Conservation (phyloP, 73 alveolate genomes). For the Paramecium primaurelia region DNA sequence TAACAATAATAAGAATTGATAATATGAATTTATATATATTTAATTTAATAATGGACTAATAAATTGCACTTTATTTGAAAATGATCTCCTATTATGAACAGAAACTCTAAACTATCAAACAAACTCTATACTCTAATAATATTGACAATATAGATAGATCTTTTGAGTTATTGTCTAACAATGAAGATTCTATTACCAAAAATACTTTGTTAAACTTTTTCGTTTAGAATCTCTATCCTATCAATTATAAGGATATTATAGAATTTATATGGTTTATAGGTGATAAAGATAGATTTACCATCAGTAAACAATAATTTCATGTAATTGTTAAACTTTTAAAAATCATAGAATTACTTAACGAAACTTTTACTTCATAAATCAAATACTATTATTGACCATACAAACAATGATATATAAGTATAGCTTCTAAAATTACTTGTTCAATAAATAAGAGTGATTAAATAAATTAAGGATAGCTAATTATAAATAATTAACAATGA, state of each 20-base stretch:
- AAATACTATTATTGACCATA: neutral
- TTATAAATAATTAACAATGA: neutral
- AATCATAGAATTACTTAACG: neutral
- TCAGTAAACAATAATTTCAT: neutral
- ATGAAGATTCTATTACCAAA: neutral
- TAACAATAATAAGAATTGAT: neutral
- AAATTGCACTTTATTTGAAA: constrained; percentile 27
- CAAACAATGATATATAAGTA: neutral
- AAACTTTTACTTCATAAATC: neutral
- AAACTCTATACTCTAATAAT: neutral
- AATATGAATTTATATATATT: neutral
- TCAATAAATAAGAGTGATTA: neutral
- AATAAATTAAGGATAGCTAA: neutral
- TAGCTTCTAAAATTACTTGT: neutral
- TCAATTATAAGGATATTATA: neutral
- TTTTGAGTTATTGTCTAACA: neutral
- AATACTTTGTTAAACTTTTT: neutral
- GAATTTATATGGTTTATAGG: neutral
- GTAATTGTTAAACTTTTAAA: neutral
- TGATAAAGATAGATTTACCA: neutral
- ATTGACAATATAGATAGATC: neutral
- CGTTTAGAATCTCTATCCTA: neutral
- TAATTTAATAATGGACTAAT: neutral
- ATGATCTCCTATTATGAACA: constrained; percentile 6
- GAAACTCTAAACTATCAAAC: neutral